Evolutionary conservation across 2,329 filamentous ascomycete species (phyloP).

Genomic region (Claviceps cyperi): DNA sequence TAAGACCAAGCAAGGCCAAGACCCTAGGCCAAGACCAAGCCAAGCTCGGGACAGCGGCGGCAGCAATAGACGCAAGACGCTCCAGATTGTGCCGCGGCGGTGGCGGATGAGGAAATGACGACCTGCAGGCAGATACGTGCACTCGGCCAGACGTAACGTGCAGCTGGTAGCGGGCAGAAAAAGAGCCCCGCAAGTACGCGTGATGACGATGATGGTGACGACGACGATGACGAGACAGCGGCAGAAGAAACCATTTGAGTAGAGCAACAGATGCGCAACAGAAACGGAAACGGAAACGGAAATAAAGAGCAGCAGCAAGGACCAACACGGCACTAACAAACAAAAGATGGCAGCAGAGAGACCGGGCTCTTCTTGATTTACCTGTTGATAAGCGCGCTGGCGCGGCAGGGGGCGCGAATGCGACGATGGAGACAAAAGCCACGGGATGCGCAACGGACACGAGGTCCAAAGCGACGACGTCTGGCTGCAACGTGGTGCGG

Average conservation of each 20-base stretch:
- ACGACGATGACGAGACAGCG: not conserved
- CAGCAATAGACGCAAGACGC: not conserved
- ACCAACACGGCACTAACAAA: not conserved
- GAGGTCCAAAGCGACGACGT: not conserved
- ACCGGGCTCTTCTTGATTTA: constrained; percentile 1
- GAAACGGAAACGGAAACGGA: not conserved
- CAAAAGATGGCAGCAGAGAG: not conserved
- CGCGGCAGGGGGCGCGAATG: constrained; percentile 8
- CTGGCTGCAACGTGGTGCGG: not conserved
- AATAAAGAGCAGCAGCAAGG: not conserved
- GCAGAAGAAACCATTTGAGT: not conserved
- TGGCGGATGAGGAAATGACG: not conserved
- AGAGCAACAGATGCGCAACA: not conserved
- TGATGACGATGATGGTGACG: not conserved
- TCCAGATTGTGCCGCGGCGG: not conserved
- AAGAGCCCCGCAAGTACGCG: constrained; percentile 5
- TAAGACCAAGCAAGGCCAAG: not conserved
- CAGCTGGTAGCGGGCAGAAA: not conserved
- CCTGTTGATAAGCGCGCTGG: constrained; percentile 3
- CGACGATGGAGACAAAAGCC: constrained; percentile 5
- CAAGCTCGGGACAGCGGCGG: not conserved
- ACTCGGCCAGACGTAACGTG: not conserved
- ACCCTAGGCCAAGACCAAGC: not conserved
- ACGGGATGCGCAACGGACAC: constrained; percentile 5
- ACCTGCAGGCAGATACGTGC: not conserved